These are phyloP conservation scores for Aspergillus spinulosporus DNA, from an alignment of 2,329 filamentous ascomycete genomes.

Conservation along the genomic window DNA sequence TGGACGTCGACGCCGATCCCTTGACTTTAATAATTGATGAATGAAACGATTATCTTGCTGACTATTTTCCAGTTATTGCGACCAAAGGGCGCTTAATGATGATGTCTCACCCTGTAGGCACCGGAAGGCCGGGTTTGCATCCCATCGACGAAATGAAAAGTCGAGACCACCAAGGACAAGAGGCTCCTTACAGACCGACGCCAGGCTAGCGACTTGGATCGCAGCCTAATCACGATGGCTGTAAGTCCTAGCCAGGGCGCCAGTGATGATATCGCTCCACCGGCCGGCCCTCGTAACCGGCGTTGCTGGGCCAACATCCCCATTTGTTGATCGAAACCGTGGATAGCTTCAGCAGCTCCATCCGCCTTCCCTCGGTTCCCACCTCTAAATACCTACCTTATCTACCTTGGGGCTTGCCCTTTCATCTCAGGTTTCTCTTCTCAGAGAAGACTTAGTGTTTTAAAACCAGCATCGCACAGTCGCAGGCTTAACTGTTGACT, in stretches of 20 bases:
- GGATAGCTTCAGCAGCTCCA: constrained; percentile 31
- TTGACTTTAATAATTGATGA: constrained; percentile 19
- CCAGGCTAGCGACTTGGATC: constrained; percentile 16
- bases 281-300: constrained; percentile 14
- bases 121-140: constrained; percentile 2
- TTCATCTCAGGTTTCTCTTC: constrained; percentile 15
- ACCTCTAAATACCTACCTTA: constrained; percentile 30
- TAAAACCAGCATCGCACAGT: constrained; percentile 11
- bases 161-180: constrained; percentile 13
- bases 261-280: constrained; percentile 22
- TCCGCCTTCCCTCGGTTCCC: constrained; percentile 32
- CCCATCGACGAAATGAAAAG: constrained; percentile 8
- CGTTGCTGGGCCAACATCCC: constrained; percentile 42
- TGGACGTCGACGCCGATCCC: neutral
- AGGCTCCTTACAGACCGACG: constrained; percentile 23
- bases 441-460: constrained; percentile 13
- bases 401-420: constrained; percentile 28
- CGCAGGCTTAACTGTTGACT: constrained; percentile 12
- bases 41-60: constrained; percentile 14
- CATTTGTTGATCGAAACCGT: constrained; percentile 43
- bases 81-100: constrained; percentile 22
- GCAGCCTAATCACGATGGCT: constrained; percentile 18
- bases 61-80: constrained; percentile 24
- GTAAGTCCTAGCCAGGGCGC: constrained; percentile 21
- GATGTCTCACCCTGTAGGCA: constrained; percentile 25